Conservation (phyloP, 1,284 basidiomycete species). For the Malassezia nana region DNA sequence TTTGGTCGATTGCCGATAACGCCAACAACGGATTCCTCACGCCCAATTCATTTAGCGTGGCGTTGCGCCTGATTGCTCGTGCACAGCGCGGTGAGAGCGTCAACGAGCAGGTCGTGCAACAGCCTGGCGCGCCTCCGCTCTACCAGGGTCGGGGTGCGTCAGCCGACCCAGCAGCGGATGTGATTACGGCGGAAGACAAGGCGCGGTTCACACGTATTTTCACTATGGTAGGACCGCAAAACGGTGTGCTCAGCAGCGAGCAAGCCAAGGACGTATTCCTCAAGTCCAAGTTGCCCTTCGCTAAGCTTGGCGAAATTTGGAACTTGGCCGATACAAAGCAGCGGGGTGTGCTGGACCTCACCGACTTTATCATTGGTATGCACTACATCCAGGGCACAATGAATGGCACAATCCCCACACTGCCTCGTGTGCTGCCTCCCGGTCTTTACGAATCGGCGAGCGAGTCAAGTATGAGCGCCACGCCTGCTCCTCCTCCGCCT, state of each 20-base stretch:
- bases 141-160: constrained; percentile 54
- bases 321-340: constrained; percentile 86
- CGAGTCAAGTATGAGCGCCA: constrained; percentile 17
- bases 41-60: constrained; percentile 58
- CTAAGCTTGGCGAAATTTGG: constrained; percentile 91
- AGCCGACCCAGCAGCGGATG: constrained; percentile 11
- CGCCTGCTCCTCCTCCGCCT: neutral
- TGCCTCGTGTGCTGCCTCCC: constrained; percentile 73
- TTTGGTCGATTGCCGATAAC: constrained; percentile 86
- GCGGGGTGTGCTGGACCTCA: constrained; percentile 74
- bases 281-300: constrained; percentile 79
- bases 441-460: constrained; percentile 71
- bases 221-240: constrained; percentile 36
- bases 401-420: constrained; percentile 60
- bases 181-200: constrained; percentile 39
- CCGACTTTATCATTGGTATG: constrained; percentile 96
- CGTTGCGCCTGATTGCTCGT: constrained; percentile 79
- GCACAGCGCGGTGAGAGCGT: constrained; percentile 75
- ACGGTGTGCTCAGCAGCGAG: constrained; percentile 56
- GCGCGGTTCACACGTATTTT: constrained; percentile 47
- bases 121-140: constrained; percentile 63
- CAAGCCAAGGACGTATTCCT: constrained; percentile 86
- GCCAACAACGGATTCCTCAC: constrained; percentile 53
- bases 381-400: constrained; percentile 77
- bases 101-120: constrained; percentile 49